phyloP scores from a whole-genome alignment of 2,329 filamentous ascomycete species.

The Penicillium sp. region DNA sequence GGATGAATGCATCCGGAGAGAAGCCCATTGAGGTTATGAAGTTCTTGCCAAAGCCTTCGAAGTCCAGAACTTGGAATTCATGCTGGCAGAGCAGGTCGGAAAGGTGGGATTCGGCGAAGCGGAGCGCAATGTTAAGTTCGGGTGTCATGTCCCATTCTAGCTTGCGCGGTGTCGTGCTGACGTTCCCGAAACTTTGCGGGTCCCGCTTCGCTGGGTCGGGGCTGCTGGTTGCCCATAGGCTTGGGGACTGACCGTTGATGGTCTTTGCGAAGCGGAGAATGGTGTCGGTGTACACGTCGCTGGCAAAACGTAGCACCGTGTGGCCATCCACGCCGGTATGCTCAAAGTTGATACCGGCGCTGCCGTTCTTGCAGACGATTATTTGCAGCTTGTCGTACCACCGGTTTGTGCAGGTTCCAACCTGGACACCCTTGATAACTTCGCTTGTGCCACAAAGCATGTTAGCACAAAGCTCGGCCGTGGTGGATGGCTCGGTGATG shows the following conservation, averaged over 20 bases:
- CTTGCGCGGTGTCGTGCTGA: slow-evolving; percentile 91
- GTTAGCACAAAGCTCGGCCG: slow-evolving; percentile 87
- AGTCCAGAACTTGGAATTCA: slow-evolving; percentile 90
- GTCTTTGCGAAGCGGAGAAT: slow-evolving; percentile 92
- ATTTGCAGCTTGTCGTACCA: slow-evolving; percentile 99
- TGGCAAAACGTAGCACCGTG: slow-evolving; percentile 92
- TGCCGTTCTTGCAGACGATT: slow-evolving; percentile 98
- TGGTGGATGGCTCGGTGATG: slow-evolving; percentile 79
- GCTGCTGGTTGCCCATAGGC: slow-evolving; percentile 83
- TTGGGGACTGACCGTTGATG: slow-evolving; percentile 91
- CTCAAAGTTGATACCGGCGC: slow-evolving; percentile 98
- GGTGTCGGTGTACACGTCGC: slow-evolving; percentile 94
- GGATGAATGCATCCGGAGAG: slow-evolving; percentile 94
- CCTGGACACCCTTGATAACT: slow-evolving; percentile 88
- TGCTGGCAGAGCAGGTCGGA: slow-evolving; percentile 95
- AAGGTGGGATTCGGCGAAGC: slow-evolving; percentile 91
- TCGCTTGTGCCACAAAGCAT: slow-evolving; percentile 97
- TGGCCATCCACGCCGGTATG: slow-evolving; percentile 98
- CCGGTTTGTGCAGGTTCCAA: slow-evolving; percentile 94
- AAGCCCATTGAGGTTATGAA: slow-evolving; percentile 97
- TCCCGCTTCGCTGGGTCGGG: slow-evolving; percentile 92
- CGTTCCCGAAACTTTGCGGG: slow-evolving; percentile 85
- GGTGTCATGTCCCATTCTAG: slow-evolving; percentile 97
- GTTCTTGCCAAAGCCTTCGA: slow-evolving; percentile 86
- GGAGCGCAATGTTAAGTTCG: slow-evolving; percentile 82